Conservation (phyloP, 495 filamentous ascomycete species). For the Pseudoneurospora amorphoporcata region DNA sequence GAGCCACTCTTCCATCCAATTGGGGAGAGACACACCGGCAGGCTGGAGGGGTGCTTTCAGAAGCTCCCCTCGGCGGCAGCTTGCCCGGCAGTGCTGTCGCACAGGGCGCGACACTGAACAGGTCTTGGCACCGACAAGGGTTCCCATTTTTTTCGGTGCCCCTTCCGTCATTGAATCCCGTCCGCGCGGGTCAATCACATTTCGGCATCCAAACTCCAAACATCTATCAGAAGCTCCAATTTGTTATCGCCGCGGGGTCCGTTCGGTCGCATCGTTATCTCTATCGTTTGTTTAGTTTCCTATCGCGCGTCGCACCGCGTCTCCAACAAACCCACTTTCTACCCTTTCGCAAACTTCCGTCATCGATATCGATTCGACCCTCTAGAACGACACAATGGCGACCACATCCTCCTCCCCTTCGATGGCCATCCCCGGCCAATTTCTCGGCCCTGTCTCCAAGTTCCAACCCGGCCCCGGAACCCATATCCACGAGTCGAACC, state of each 20-base stretch:
- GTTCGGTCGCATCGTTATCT: background rate
- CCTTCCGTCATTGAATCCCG: background rate
- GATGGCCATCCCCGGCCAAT: constrained; percentile 60
- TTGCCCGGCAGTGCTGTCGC: background rate
- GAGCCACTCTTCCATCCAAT: background rate
- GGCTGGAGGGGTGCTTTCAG: background rate
- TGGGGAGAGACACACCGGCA: background rate
- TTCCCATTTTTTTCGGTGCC: background rate
- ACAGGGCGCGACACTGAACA: background rate
- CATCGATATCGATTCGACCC: background rate
- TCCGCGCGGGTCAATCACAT: background rate
- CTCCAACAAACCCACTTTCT: background rate
- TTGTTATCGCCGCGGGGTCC: background rate
- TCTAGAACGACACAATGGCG: constrained; percentile 8
- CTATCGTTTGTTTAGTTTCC: background rate
- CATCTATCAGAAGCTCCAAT: background rate
- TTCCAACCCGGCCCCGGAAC: constrained; percentile 70
- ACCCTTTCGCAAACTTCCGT: background rate
- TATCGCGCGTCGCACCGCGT: background rate
- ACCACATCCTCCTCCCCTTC: constrained; percentile 10
- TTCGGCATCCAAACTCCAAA: background rate
- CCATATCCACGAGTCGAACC: constrained; percentile 57
- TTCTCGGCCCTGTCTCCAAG: constrained; percentile 53
- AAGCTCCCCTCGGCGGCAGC: background rate
- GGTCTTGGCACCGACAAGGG: background rate